Percentiles rank a stretch among this genome's conserved stretches.
Conservation (phyloP, 108 stramenopile genomes). For the Bacterosira constricta region DNA sequence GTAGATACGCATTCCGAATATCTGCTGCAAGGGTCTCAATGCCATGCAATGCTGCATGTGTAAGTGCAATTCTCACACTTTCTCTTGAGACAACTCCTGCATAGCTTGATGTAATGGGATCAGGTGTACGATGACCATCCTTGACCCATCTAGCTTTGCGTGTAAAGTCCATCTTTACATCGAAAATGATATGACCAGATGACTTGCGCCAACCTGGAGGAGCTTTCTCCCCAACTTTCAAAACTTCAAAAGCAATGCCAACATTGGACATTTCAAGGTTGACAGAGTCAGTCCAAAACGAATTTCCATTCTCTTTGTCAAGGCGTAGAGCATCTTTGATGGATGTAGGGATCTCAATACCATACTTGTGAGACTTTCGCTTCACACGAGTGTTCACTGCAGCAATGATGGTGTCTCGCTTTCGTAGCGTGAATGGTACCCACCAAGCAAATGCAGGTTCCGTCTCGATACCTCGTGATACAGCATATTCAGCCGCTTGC, state of each 20-base stretch:
- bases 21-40: conserved; percentile 11
- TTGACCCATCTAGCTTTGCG: conserved; percentile 3
- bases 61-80: background rate
- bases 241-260: too few species aligned
- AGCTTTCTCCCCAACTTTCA: too few species aligned
- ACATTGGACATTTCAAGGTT: too few species aligned
- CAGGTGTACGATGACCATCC: too few species aligned
- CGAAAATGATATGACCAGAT: conserved; percentile 23
- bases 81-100: too few species aligned
- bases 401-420: too few species aligned
- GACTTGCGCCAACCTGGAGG: background rate
- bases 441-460: conserved; percentile 1
- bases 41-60: conserved; percentile 17
- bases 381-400: too few species aligned
- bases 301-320: conserved; percentile 13
- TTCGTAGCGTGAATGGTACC: background rate
- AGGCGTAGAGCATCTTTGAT: conserved; percentile 1
- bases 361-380: conserved; percentile 14
- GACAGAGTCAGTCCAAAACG: too few species aligned
- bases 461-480: background rate
- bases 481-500: too few species aligned
- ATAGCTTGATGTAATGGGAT: too few species aligned
- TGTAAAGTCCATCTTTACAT: too few species aligned
- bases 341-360: conserved; percentile 5
- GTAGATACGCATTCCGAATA: conserved; percentile 40